These are phyloP conservation scores for Wallacemonas collosoma DNA, from an alignment of 208 protist genomes.

Conservation along the genomic window DNA sequence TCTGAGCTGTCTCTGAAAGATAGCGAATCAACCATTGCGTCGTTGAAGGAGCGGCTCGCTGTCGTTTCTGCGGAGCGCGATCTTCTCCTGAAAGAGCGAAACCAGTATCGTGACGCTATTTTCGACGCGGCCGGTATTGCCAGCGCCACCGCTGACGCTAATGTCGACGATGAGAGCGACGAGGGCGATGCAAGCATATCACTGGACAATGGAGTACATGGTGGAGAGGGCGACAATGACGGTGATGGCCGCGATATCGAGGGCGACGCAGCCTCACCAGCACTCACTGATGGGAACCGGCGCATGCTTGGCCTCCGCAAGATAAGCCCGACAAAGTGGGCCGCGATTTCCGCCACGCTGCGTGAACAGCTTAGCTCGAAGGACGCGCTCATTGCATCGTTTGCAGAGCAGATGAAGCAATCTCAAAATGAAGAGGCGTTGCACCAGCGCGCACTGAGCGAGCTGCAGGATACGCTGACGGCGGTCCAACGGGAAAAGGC, in stretches of 20 bases:
- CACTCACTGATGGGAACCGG: no score
- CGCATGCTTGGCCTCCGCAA: background rate
- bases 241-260: background rate
- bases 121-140: slow-evolving; percentile 48
- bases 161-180: background rate
- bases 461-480: slow-evolving; percentile 26
- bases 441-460: slow-evolving; percentile 1
- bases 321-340: slow-evolving; percentile 29
- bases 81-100: slow-evolving; percentile 62
- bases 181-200: slow-evolving; percentile 9
- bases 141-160: slow-evolving; percentile 3
- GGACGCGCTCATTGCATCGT: slow-evolving; percentile 68
- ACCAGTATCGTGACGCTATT: slow-evolving; percentile 79
- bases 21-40: slow-evolving; percentile 35
- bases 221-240: background rate
- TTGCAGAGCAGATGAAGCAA: slow-evolving; percentile 46
- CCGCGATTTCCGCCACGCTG: slow-evolving; percentile 54
- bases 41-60: slow-evolving; percentile 65
- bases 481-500: slow-evolving; percentile 35
- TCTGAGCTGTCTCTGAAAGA: slow-evolving; percentile 66
- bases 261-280: background rate
- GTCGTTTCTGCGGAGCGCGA: slow-evolving; percentile 58
- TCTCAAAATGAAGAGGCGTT: slow-evolving; percentile 22
- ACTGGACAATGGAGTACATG: background rate
- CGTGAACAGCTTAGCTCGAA: slow-evolving; percentile 76